Conservation (phyloP, 306 rosid species). For the Biancaea sappan region DNA sequence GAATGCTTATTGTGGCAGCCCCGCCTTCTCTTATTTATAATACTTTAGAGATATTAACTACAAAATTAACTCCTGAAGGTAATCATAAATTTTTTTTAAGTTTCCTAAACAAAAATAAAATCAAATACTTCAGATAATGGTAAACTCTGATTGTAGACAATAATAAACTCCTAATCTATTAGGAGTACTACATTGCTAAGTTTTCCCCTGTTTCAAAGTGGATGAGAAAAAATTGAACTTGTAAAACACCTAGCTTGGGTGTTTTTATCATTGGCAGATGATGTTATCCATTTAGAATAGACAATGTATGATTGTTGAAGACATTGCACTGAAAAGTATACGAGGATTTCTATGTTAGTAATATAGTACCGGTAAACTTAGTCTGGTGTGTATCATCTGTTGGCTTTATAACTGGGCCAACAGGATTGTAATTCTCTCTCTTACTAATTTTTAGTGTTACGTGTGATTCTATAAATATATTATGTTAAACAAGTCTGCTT, state of each 20-base stretch:
- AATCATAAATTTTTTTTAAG: too few relatives aligned
- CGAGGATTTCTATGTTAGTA: too few relatives aligned
- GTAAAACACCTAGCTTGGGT: not conserved
- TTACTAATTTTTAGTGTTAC: not conserved
- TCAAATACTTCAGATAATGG: too few relatives aligned
- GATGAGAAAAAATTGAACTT: not conserved
- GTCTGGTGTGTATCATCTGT: not conserved
- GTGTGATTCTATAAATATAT: too few relatives aligned
- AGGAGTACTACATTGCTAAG: not conserved
- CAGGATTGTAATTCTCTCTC: too few relatives aligned
- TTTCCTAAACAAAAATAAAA: not conserved
- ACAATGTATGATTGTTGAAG: not conserved
- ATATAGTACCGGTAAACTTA: not conserved
- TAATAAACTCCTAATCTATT: not conserved
- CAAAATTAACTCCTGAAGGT: not conserved
- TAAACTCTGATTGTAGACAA: not conserved
- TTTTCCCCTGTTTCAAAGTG: not conserved
- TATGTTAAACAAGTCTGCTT: conserved; percentile 20
- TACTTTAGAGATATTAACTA: not conserved
- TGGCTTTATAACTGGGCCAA: too few relatives aligned
- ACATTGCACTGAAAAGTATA: too few relatives aligned
- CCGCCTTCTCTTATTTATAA: not conserved
- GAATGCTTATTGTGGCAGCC: not conserved
- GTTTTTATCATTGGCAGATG: conserved; percentile 6
- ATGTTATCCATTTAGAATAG: conserved; percentile 7